phyloP scores from a whole-genome alignment of 1,284 basidiomycete genomes.

The Tranzscheliella williamsii region DNA sequence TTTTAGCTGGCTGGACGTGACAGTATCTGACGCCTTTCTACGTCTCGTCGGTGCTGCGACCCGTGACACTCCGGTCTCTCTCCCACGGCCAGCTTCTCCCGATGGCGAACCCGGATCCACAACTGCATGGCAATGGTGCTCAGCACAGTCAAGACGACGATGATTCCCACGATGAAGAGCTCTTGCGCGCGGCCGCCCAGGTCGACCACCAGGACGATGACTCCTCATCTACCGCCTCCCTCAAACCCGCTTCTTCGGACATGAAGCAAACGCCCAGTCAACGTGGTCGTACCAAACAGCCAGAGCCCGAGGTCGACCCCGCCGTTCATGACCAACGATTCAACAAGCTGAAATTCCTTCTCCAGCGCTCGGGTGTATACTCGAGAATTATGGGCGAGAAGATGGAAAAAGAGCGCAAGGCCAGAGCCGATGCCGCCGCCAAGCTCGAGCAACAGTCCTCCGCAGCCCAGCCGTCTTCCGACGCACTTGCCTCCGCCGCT shows the following conservation, averaged over 20 bases:
- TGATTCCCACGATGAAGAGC: conserved; percentile 66
- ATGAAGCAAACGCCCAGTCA: conserved; percentile 14
- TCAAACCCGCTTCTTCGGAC: conserved; percentile 8
- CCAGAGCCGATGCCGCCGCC: conserved; percentile 22
- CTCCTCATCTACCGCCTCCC: conserved; percentile 4
- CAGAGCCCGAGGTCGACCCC: conserved; percentile 22
- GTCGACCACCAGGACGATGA: conserved; percentile 18
- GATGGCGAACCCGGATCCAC: too few relatives aligned
- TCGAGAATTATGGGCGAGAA: conserved; percentile 58
- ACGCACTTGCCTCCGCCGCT: conserved; percentile 9
- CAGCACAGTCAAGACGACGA: conserved; percentile 28
- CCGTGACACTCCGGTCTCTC: too few relatives aligned
- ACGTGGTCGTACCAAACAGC: conserved; percentile 2
- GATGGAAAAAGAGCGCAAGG: conserved; percentile 44
- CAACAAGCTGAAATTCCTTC: conserved; percentile 51
- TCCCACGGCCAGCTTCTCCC: too few relatives aligned
- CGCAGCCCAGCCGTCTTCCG: conserved; percentile 1
- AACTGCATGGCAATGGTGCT: too few relatives aligned
- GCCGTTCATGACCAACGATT: conserved; percentile 40
- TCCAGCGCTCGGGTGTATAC: conserved; percentile 55
- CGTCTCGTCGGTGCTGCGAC: too few relatives aligned
- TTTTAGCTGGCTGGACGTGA: too few relatives aligned
- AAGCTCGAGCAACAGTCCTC: conserved; percentile 6
- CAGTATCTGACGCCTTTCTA: too few relatives aligned
- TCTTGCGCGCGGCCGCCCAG: conserved; percentile 28